Evolutionary conservation across 768 basidiomycete genomes (phyloP), one percentile per base, ranked within the genome.

Genomic region (Podaxis sp.): DNA sequence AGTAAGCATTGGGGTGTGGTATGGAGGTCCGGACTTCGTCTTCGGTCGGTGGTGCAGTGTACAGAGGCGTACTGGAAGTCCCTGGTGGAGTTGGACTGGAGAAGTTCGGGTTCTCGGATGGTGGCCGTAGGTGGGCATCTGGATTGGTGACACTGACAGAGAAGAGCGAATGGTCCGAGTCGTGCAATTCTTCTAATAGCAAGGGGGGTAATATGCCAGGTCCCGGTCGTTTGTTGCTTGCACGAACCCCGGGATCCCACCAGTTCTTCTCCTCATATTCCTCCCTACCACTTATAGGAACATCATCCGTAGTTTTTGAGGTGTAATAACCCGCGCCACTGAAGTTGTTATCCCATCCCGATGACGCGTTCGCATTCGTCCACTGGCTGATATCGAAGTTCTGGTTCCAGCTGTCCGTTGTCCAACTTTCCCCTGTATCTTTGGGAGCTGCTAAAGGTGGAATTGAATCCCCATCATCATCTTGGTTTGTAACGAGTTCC

Each of bases 1-100:
- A 94, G 69, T 90, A 90, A 13, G 89, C 90, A 65, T 90, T 84
- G 4, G 91, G 87, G 69, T 94, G 91, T 11, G 92, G 91, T 32
- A 90, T 78, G 32, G 90, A 80, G 14, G 79, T 82, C n/a, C 79
- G 81, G 5, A 87, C 76, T 65, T 91, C 89, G 37, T 85, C 82
- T 60, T 79, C 76, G n/a, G 84, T 77, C 1, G 76, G 67, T n/a
- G 72, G 65, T 50, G 72, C 57, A 7, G 55, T 42, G 35, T 65
- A 62, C 4, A 62, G 59, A 0, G 65, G 35, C 18, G 69, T 28
- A 16, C 57, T 64, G 18, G 67, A 64, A 59, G 64, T 50, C 9
- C 60, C 62, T n/a, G 76, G 70, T 40, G 68, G 65, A 1, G 66
- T 68, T 61, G 27, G 68, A 60, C 60, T 66, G 7, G 37, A 1